phyloP scores from a whole-genome alignment of 2,329 filamentous ascomycete species.

The Akanthomyces uredinophilus region DNA sequence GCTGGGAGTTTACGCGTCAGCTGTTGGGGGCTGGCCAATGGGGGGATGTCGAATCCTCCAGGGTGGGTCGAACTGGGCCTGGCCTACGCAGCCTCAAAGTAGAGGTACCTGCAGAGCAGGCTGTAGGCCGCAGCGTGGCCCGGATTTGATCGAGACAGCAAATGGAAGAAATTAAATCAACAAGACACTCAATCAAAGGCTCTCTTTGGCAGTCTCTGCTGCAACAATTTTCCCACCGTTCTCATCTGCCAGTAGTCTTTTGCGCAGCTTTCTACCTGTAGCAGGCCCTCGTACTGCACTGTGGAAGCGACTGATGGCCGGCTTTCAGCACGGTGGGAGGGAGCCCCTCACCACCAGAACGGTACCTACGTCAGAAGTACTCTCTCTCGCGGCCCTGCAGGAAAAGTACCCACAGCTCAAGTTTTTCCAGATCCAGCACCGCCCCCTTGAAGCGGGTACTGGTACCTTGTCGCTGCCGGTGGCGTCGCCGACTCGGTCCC shows the following conservation, averaged over 20 bases:
- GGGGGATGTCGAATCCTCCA: not conserved
- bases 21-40: slow-evolving; percentile 25
- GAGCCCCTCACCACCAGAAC: not conserved
- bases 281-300: not conserved
- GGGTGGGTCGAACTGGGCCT: slow-evolving; percentile 6
- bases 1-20: slow-evolving; percentile 27
- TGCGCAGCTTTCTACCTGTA: not conserved
- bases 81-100: slow-evolving; percentile 16
- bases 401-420: slow-evolving; percentile 14
- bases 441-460: slow-evolving; percentile 17
- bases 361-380: not conserved
- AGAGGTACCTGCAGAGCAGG: slow-evolving; percentile 6
- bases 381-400: not conserved
- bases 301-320: not conserved
- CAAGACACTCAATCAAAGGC: no score
- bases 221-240: not conserved
- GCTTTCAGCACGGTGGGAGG: not conserved
- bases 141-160: not conserved
- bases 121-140: not conserved
- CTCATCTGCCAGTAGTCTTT: not conserved
- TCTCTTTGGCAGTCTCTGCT: not conserved
- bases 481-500: slow-evolving; percentile 17
- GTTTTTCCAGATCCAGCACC: slow-evolving; percentile 10
- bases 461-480: slow-evolving; percentile 15
- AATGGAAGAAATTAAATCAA: not conserved